Base-by-base conservation (phyloP, 106 monocot species). In the Allium cepa region DNA sequence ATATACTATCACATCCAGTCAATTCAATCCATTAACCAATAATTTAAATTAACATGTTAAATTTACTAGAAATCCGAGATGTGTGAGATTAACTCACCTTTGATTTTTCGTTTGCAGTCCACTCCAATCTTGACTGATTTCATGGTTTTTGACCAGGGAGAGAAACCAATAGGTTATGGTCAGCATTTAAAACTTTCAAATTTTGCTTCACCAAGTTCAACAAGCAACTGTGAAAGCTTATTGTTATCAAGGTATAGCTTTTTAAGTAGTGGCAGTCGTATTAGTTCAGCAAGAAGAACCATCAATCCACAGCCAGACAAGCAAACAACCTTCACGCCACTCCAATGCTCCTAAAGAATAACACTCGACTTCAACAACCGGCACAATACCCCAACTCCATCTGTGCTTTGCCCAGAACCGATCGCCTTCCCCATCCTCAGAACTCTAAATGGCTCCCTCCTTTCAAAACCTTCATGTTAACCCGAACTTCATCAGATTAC, bases 221-320 rank as follows among this genome's bases (percentile, higher is more conserved):
- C 79, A 70, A 89, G 93, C 66, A 99, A 80, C 49, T 87, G 69
- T 49, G 84, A 71, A 47, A 99, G 71, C 68, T 74, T 93, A 62
- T 99, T 99, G 67, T 87, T 87, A 72, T 92, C 79, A 75, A 99
- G 97, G 76, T 84, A 90, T 68, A 99, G 80, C 63, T 68, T 99
- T 75, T 87, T 89, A 12, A 99, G 87, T 55, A 62, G 76, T 47
- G 92, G 84, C 53, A 99, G 69, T 56, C 62, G 69, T 49, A 81
- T 88, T 55, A 99, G 64, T 61, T 92, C 97, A 64, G 90, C 81
- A 13, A 92, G 97, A 47, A 99, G 71, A 67, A 81, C 92, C 77
- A 75, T 76, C 50, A 99, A 74, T 56, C 97, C 90, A 26, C 89
- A 92, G 14, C 85, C 85, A 63, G 77, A 81, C 13, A 99, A 71